A percentile compares a stretch with the other conserved stretches of the same genome.
Conservation (phyloP, 2,329 filamentous ascomycete genomes). For the Aspergillus carbonarius region DNA sequence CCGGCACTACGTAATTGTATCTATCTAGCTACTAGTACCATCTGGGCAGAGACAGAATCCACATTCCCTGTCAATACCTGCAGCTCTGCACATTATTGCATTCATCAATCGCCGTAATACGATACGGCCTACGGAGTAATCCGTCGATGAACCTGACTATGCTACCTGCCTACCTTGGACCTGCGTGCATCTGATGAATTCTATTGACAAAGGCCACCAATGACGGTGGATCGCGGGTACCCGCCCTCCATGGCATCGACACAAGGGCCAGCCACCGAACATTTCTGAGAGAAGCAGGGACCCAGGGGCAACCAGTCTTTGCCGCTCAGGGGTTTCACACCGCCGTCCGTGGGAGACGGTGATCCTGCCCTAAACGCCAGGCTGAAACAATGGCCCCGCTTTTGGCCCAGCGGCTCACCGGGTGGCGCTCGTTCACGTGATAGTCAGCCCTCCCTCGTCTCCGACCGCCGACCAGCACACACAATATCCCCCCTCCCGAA, state of each 20-base stretch:
- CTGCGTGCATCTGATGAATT: not conserved
- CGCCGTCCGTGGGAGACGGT: conserved; percentile 12
- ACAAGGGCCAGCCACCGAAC: conserved; percentile 2
- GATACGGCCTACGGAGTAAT: not conserved
- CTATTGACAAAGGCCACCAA: not conserved
- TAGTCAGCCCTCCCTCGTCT: not conserved
- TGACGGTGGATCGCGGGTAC: not conserved
- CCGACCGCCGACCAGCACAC: conserved; percentile 1
- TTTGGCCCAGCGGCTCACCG: not conserved
- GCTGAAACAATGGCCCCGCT: conserved; percentile 12
- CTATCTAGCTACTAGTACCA: not conserved
- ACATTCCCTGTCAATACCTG: not conserved
- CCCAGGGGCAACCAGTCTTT: conserved; percentile 13
- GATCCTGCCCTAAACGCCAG: conserved; percentile 13
- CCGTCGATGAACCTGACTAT: not conserved
- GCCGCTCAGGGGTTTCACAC: conserved; percentile 14
- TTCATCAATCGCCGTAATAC: not conserved
- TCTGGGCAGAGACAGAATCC: not conserved
- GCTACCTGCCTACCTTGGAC: not conserved
- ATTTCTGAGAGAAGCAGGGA: conserved; percentile 10
- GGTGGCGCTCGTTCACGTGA: conserved; percentile 12
- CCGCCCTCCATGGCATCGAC: not conserved
- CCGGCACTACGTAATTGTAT: conserved; percentile 1
- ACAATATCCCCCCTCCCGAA: not conserved
- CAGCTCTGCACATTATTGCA: not conserved